Evolutionary conservation across 345 rosid genomes (phyloP).

Genomic region (Eutrema heterophyllum): DNA sequence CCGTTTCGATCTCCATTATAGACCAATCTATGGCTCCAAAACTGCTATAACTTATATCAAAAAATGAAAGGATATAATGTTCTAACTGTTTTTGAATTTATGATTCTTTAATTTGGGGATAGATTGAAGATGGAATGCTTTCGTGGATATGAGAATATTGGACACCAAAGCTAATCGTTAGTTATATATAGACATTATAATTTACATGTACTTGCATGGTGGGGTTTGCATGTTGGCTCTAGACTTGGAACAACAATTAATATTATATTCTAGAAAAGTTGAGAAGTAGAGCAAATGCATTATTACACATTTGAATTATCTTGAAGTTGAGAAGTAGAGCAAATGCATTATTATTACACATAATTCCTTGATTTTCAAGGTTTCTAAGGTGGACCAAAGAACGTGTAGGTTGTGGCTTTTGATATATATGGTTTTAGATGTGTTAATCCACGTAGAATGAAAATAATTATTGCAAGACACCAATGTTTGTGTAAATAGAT

Average conservation of each 20-base stretch:
- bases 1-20: slow-evolving; percentile 81
- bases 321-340: too few species aligned
- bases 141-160: slow-evolving; percentile 10
- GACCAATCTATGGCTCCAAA: not conserved
- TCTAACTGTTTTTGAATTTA: not conserved
- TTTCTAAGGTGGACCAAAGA: not conserved
- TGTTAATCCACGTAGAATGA: slow-evolving; percentile 12
- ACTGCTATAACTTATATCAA: not conserved
- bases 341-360: not conserved
- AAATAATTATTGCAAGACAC: slow-evolving; percentile 5
- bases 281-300: slow-evolving; percentile 16
- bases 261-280: slow-evolving; percentile 22
- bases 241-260: not conserved
- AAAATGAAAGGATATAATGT: not conserved
- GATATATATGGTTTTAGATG: slow-evolving; percentile 5
- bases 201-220: slow-evolving; percentile 22
- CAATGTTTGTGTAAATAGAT: not conserved
- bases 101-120: not conserved
- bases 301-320: not conserved
- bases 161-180: not conserved
- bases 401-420: slow-evolving; percentile 1
- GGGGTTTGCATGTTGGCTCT: slow-evolving; percentile 23
- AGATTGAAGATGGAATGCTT: not conserved
- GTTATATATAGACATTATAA: slow-evolving; percentile 6
- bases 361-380: not conserved